Conservation (phyloP, 179 eudicot species). For the Patellifolia procumbens region DNA sequence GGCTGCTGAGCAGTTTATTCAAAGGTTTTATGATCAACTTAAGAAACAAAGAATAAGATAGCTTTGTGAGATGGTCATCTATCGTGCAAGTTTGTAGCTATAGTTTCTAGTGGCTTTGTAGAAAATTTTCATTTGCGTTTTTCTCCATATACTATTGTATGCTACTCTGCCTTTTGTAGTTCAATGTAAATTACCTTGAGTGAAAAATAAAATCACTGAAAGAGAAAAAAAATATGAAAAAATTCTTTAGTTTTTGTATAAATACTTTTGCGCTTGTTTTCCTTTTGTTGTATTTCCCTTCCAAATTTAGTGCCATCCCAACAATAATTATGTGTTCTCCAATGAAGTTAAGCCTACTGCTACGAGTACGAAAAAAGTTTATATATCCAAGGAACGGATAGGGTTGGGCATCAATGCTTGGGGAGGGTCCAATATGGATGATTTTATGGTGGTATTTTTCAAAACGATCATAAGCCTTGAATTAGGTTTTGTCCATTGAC, state of each 20-base stretch:
- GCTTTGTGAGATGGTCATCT: background rate
- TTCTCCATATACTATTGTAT: background rate
- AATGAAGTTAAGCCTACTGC: too few species aligned
- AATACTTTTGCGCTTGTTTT: too few species aligned
- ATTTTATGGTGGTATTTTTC: too few species aligned
- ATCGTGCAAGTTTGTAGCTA: background rate
- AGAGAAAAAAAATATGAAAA: background rate
- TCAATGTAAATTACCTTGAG: constrained; percentile 3
- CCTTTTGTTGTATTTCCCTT: too few species aligned
- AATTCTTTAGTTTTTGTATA: background rate
- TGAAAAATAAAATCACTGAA: constrained; percentile 7
- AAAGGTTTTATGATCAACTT: constrained; percentile 46
- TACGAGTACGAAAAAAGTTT: too few species aligned
- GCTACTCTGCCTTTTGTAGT: background rate
- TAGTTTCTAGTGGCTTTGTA: background rate
- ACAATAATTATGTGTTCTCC: too few species aligned
- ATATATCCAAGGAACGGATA: too few species aligned
- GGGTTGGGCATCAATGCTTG: too few species aligned
- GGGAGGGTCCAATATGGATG: too few species aligned
- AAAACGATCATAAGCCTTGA: too few species aligned
- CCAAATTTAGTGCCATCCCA: too few species aligned
- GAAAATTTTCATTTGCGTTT: background rate
- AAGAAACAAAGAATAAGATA: constrained; percentile 30
- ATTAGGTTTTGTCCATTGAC: too few species aligned
- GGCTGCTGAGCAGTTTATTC: constrained; percentile 54